Evolutionary conservation across 768 basidiomycete genomes (phyloP), one percentile per base, ranked within the genome.

Genomic region (Leccinum variicolor): DNA sequence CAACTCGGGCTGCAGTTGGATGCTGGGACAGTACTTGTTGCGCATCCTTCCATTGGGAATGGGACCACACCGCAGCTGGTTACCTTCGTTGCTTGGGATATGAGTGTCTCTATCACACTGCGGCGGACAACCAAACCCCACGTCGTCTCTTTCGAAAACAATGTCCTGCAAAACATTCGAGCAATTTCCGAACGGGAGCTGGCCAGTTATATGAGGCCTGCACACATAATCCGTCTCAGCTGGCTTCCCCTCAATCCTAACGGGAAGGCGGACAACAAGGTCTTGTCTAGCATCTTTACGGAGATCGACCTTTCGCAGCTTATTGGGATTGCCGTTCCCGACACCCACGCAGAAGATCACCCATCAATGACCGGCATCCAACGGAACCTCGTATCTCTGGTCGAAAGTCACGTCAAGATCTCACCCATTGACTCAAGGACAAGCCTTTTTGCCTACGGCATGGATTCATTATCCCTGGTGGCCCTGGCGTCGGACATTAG

Each of bases 201-300:
- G 1, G 74, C 81, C 6, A 75, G 73, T 50, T 82, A 82, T 59
- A 81, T 81, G 81, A 75, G 80, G 6, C 81, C 81, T 9, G 74
- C 76, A 55, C 78, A 80, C 63, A 73, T 82, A 53, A 70, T 82
- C 29, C 77, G 80, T 7, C 67, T 82, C n/a, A 70, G 66, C 56
- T 81, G 75, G 71, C 73, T 82, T 55, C 80, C 81, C 6, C 62
- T 82, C 55, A 81, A 70, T 64, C 68, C 59, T 29, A 75, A 75
- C 50, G 75, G 74, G 21, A 75, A 75, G 60, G 57, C 65, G 7
- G 74, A 75, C 26, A 58, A 59, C 28, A 75, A 75, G 52, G 58
- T 64, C 15, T 54, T 74, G 39, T 31, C 61, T 15, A 50, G 57
- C 11, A 47, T 75, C 39, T 74, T 74, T 56, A 53, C 60, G 25